Evolutionary conservation across 345 rosid genomes (phyloP).

Genomic region (Camelina hispida): DNA sequence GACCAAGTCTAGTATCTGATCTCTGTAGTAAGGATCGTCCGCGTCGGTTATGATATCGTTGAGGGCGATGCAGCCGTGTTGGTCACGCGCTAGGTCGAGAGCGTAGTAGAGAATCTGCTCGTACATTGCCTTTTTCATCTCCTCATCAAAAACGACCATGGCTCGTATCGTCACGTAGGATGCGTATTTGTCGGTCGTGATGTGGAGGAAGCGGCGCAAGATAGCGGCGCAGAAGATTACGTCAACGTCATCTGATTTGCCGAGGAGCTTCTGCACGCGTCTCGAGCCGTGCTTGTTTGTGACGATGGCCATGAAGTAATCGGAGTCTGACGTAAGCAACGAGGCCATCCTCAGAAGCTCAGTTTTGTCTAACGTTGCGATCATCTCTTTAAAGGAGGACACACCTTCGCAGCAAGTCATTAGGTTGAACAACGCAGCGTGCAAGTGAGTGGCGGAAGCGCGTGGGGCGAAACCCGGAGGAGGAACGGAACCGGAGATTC

Average conservation of each 20-base stretch:
- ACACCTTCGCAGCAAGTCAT: conserved; percentile 11
- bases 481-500: conserved; percentile 13
- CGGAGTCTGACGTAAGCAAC: conserved; percentile 11
- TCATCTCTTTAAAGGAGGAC: background rate
- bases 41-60: conserved; percentile 6
- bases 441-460: background rate
- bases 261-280: conserved; percentile 30
- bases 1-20: background rate
- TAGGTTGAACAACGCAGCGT: background rate
- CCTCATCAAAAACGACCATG: conserved; percentile 6
- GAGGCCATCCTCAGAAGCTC: background rate
- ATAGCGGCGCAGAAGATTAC: conserved; percentile 1
- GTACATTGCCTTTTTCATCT: background rate
- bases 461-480: conserved; percentile 22
- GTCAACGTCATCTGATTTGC: conserved; percentile 27
- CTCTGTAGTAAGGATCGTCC: conserved; percentile 7
- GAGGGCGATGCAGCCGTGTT: conserved; percentile 27
- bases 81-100: background rate
- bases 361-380: background rate
- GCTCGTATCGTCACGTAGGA: conserved; percentile 33
- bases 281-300: conserved; percentile 7
- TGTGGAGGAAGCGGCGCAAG: conserved; percentile 16
- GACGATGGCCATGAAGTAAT: conserved; percentile 17
- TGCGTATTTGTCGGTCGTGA: conserved; percentile 30
- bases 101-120: background rate